Conservation (phyloP, 768 basidiomycete genomes). For the Trametes cinnabarina region DNA sequence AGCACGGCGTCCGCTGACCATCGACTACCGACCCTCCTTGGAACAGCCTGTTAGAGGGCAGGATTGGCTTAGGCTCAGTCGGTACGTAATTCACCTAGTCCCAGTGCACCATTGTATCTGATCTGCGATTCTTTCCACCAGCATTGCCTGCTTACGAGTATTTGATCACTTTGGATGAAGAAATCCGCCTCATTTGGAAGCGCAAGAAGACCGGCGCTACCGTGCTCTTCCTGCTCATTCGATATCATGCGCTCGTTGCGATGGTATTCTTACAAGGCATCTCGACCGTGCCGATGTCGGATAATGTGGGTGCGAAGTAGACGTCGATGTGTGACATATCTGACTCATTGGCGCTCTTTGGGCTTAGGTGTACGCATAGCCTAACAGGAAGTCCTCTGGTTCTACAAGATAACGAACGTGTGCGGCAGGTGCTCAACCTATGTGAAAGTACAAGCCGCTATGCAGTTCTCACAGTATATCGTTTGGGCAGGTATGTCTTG, state of each 20-base stretch:
- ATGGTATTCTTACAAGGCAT: neutral
- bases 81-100: too few species aligned
- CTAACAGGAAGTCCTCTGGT: neutral
- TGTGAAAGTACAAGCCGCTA: neutral
- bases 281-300: neutral
- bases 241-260: neutral
- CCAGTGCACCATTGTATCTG: too few species aligned
- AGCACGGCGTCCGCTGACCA: too few species aligned
- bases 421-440: neutral
- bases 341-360: neutral
- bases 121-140: too few species aligned
- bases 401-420: too few species aligned
- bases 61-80: too few species aligned
- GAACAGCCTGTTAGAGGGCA: too few species aligned
- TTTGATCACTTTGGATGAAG: neutral
- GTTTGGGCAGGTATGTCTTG: neutral
- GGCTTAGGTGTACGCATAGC: neutral
- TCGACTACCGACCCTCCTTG: too few species aligned
- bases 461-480: neutral
- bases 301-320: too few species aligned
- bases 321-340: too few species aligned
- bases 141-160: neutral
- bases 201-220: neutral
- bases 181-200: neutral
- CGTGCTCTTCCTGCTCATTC: neutral